phyloP scores from a whole-genome alignment of 2,329 filamentous ascomycete species.

The Clonostachys sp. region DNA sequence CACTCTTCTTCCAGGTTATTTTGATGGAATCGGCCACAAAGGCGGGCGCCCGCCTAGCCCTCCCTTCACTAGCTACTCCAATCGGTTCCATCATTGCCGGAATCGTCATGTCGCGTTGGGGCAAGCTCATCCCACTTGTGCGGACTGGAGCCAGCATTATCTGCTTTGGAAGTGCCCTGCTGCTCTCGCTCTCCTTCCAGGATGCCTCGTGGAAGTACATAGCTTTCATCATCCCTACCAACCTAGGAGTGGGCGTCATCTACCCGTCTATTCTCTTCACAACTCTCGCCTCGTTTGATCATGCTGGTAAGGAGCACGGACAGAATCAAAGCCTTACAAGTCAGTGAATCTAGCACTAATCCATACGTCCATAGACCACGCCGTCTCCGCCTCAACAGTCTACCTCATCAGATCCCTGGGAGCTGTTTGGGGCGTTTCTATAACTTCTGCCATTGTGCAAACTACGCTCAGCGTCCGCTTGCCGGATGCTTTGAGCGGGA shows the following conservation, averaged over 20 bases:
- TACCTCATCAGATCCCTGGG: constrained; percentile 61
- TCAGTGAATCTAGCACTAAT: background rate
- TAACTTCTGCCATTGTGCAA: constrained; percentile 58
- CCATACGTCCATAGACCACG: constrained; percentile 42
- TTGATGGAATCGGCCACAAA: constrained; percentile 58
- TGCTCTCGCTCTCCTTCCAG: constrained; percentile 41
- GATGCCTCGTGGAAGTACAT: constrained; percentile 51
- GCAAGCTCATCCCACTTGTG: constrained; percentile 45
- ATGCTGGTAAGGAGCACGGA: constrained; percentile 39
- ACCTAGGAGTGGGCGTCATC: constrained; percentile 54
- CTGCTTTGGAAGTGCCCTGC: constrained; percentile 46
- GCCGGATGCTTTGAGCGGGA: constrained; percentile 44
- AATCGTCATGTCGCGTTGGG: constrained; percentile 53
- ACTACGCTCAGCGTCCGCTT: constrained; percentile 53
- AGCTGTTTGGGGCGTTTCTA: constrained; percentile 59
- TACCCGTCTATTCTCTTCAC: constrained; percentile 58
- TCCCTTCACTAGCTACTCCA: constrained; percentile 57
- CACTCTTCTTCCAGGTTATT: constrained; percentile 66
- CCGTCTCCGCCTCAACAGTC: constrained; percentile 56
- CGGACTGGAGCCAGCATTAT: constrained; percentile 45
- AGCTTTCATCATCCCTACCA: constrained; percentile 52
- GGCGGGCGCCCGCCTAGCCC: constrained; percentile 59
- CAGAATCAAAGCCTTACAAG: background rate
- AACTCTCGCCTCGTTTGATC: constrained; percentile 57
- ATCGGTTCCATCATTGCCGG: constrained; percentile 52